These are phyloP conservation scores for Sedum album DNA, from an alignment of 164 flowering plant genomes.

Conservation along the genomic window DNA sequence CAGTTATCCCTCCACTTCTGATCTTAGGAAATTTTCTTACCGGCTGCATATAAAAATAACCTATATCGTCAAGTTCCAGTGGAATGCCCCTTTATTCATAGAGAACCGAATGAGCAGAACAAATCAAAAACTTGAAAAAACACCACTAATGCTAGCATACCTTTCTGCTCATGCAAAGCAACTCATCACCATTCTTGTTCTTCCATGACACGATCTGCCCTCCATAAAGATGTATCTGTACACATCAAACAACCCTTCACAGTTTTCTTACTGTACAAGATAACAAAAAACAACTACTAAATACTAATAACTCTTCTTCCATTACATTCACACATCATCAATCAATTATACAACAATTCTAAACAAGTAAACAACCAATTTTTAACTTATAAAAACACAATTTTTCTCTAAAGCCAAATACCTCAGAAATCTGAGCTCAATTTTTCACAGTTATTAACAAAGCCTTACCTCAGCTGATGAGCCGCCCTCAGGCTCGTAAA, in stretches of 20 bases:
- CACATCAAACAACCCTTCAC: not conserved
- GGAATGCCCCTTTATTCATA: not conserved
- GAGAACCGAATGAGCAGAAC: not conserved
- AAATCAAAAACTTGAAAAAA: too few relatives aligned
- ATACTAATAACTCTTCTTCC: not conserved
- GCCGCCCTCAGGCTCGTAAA: not conserved
- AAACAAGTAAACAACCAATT: not conserved
- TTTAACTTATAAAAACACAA: not conserved
- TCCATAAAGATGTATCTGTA: conserved; percentile 63
- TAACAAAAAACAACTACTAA: not conserved
- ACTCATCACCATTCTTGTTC: conserved; percentile 62
- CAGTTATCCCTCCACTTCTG: not conserved
- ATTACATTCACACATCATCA: not conserved
- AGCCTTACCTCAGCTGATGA: not conserved
- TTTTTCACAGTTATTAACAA: not conserved
- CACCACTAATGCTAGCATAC: conserved; percentile 23
- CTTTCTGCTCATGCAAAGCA: conserved; percentile 76
- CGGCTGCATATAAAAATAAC: not conserved
- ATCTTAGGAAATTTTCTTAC: not conserved
- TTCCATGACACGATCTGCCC: conserved; percentile 90
- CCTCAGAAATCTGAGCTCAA: too few relatives aligned
- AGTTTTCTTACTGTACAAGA: too few relatives aligned
- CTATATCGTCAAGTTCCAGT: too few relatives aligned
- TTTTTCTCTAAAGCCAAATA: not conserved
- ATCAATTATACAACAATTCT: not conserved